Conservation (phyloP, 1,284 basidiomycete species). For the Ceraceosorus bombacis region DNA sequence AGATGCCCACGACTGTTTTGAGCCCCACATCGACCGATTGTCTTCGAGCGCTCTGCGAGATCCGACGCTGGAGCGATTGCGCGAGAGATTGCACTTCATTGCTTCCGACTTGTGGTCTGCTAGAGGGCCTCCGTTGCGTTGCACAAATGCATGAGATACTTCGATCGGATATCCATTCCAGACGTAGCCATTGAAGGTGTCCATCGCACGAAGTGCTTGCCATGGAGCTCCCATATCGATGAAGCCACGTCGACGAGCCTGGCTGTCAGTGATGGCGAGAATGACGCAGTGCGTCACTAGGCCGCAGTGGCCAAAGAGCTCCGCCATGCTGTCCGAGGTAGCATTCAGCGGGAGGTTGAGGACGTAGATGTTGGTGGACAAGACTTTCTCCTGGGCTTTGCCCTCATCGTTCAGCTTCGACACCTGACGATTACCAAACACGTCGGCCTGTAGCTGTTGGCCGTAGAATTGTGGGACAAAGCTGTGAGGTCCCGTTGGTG, state of each 20-base stretch:
- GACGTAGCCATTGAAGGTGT: slow-evolving; percentile 29
- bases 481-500: too few species aligned
- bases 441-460: too few species aligned
- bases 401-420: not conserved
- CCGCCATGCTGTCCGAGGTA: slow-evolving; percentile 33
- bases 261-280: slow-evolving; percentile 44
- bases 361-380: slow-evolving; percentile 41
- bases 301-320: slow-evolving; percentile 34
- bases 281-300: slow-evolving; percentile 44
- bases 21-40: too few species aligned
- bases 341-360: slow-evolving; percentile 46
- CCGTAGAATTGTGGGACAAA: too few species aligned
- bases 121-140: slow-evolving; percentile 40
- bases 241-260: slow-evolving; percentile 45
- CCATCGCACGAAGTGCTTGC: slow-evolving; percentile 37
- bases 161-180: slow-evolving; percentile 47
- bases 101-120: slow-evolving; percentile 15
- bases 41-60: slow-evolving; percentile 19
- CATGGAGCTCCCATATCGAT: slow-evolving; percentile 39
- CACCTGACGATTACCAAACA: too few species aligned
- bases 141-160: slow-evolving; percentile 46
- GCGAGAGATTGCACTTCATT: slow-evolving; percentile 25
- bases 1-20: too few species aligned
- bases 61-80: slow-evolving; percentile 27
- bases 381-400: slow-evolving; percentile 2